Percentiles rank a stretch among this genome's conserved stretches.
Evolutionary conservation across 305 asterid genomes (phyloP).

Genomic region (Rubia balearica): DNA sequence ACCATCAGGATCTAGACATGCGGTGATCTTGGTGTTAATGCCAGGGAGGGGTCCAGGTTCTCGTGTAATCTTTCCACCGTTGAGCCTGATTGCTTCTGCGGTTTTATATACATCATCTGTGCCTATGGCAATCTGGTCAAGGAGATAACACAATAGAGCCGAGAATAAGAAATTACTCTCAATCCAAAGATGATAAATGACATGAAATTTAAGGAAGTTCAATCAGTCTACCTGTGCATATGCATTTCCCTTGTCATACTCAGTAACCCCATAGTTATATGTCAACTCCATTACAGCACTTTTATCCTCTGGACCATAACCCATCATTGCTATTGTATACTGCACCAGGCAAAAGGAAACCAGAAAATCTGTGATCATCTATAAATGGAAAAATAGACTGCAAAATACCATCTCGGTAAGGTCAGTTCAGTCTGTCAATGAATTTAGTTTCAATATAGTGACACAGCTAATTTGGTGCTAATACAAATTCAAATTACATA

Average conservation of each 20-base stretch:
- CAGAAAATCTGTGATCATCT: not conserved
- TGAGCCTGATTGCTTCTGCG: slow-evolving; percentile 75
- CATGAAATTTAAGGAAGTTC: not conserved
- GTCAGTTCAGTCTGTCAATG: not conserved
- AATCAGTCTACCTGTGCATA: slow-evolving; percentile 72
- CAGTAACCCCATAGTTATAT: slow-evolving; percentile 85
- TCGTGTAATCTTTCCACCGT: slow-evolving; percentile 77
- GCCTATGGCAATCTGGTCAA: slow-evolving; percentile 75
- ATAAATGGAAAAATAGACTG: not conserved
- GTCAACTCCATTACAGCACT: slow-evolving; percentile 87
- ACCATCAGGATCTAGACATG: slow-evolving; percentile 97
- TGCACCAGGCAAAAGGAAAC: slow-evolving; percentile 25
- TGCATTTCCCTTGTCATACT: slow-evolving; percentile 88
- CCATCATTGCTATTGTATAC: slow-evolving; percentile 96
- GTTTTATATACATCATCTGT: slow-evolving; percentile 92
- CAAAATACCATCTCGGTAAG: not conserved
- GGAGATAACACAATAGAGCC: not conserved
- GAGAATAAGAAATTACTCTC: not conserved
- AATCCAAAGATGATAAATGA: not conserved
- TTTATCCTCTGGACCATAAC: slow-evolving; percentile 91
- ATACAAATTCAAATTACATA: not conserved
- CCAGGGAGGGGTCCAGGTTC: slow-evolving; percentile 98
- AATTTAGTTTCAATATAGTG: too few species aligned
- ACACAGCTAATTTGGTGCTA: not conserved
- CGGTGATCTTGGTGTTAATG: slow-evolving; percentile 81